These are phyloP conservation scores for Xylaria telfairii DNA, from an alignment of 495 filamentous ascomycete species.

Conservation along the genomic window DNA sequence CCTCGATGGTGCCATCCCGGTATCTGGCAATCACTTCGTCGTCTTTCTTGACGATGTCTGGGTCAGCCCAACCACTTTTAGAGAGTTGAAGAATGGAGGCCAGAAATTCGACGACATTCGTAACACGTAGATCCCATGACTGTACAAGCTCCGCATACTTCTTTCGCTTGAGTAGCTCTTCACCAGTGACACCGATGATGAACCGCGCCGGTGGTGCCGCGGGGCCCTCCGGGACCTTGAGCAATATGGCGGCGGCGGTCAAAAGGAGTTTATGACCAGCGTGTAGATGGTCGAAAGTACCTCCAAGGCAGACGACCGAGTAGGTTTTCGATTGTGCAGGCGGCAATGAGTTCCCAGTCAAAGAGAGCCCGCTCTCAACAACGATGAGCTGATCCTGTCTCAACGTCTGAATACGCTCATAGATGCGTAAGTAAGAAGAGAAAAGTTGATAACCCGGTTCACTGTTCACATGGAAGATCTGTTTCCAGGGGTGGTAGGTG, in stretches of 20 bases:
- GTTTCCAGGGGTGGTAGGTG: slow-evolving; percentile 70
- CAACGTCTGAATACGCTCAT: slow-evolving; percentile 52
- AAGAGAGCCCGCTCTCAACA: slow-evolving; percentile 55
- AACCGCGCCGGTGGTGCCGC: slow-evolving; percentile 55
- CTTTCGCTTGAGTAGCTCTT: slow-evolving; percentile 84
- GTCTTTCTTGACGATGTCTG: slow-evolving; percentile 36
- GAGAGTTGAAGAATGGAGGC: slow-evolving; percentile 67
- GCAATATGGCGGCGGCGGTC: slow-evolving; percentile 77
- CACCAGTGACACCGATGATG: slow-evolving; percentile 86
- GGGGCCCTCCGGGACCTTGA: slow-evolving; percentile 57
- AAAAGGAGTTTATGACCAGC: slow-evolving; percentile 94
- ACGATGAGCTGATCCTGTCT: slow-evolving; percentile 50
- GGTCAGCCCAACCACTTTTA: slow-evolving; percentile 39
- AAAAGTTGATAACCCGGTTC: slow-evolving; percentile 59
- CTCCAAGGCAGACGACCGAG: slow-evolving; percentile 75
- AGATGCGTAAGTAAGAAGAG: slow-evolving; percentile 48
- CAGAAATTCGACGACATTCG: slow-evolving; percentile 73
- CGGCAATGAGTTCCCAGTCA: slow-evolving; percentile 31
- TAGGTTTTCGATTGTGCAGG: slow-evolving; percentile 38
- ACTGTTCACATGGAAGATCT: slow-evolving; percentile 69
- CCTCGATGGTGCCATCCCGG: slow-evolving; percentile 48
- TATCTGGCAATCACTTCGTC: slow-evolving; percentile 51
- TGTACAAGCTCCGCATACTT: slow-evolving; percentile 82
- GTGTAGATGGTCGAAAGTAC: slow-evolving; percentile 96
- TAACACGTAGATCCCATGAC: slow-evolving; percentile 75